phyloP scores from a whole-genome alignment of 176 grass and related monocot genomes.

The Musa acuminata region DNA sequence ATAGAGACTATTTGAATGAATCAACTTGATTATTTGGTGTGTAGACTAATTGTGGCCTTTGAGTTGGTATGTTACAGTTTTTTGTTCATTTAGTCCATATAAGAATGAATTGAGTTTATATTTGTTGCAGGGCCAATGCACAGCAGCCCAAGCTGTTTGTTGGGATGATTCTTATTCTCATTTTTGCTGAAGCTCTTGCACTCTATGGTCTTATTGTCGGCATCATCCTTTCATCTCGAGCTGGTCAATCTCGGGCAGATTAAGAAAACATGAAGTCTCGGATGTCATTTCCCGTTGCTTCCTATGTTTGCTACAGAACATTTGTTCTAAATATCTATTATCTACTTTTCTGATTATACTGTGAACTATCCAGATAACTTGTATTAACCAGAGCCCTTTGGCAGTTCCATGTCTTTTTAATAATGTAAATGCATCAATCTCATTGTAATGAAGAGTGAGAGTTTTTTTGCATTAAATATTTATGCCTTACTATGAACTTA shows the following conservation, averaged over 20 bases:
- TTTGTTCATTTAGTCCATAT: background rate
- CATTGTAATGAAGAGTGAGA: no score
- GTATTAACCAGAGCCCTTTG: background rate
- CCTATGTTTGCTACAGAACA: background rate
- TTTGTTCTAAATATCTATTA: background rate
- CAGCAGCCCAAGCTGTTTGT: constrained; percentile 15
- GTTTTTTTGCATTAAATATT: no score
- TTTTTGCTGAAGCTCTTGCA: constrained; percentile 10
- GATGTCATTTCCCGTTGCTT: background rate
- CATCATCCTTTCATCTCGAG: constrained; percentile 9
- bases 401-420: background rate
- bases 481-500: no score
- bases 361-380: background rate
- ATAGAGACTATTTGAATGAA: background rate
- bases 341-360: background rate
- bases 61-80: background rate
- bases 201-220: constrained; percentile 11
- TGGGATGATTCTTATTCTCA: constrained; percentile 17
- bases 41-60: background rate
- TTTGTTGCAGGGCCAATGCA: constrained; percentile 4
- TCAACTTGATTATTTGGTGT: background rate
- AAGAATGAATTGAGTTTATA: background rate
- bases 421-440: background rate
- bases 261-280: background rate
- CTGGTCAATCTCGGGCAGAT: constrained; percentile 6